These are phyloP conservation scores for Baudoinia panamericana DNA, from an alignment of 495 filamentous ascomycete genomes.

Conservation along the genomic window DNA sequence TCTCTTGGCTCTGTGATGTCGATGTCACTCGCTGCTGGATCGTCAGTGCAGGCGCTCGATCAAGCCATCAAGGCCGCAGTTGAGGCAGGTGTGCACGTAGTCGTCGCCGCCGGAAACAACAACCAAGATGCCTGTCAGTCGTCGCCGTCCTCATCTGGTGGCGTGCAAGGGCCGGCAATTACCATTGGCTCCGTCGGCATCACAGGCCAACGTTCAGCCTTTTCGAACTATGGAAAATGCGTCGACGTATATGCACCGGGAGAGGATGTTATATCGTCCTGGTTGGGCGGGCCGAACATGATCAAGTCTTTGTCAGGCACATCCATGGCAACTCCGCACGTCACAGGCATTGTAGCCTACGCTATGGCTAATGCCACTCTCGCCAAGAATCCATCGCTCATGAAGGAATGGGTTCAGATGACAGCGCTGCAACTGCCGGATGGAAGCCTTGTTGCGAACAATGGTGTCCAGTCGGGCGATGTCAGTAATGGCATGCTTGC, in stretches of 20 bases:
- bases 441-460: constrained; percentile 24
- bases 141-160: constrained; percentile 28
- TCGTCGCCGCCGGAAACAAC: constrained; percentile 32
- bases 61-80: constrained; percentile 23
- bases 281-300: constrained; percentile 24
- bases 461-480: constrained; percentile 18
- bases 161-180: constrained; percentile 26
- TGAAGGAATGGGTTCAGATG: constrained; percentile 32
- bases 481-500: too few relatives aligned
- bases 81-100: constrained; percentile 28
- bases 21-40: constrained; percentile 30
- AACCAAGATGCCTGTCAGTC: constrained; percentile 23
- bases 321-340: constrained; percentile 36
- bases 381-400: constrained; percentile 25
- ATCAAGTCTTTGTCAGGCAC: constrained; percentile 30
- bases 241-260: constrained; percentile 36
- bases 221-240: constrained; percentile 33
- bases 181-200: constrained; percentile 30
- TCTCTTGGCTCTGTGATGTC: constrained; percentile 33
- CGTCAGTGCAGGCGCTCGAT: constrained; percentile 21
- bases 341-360: constrained; percentile 40
- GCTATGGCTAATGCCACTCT: constrained; percentile 30
- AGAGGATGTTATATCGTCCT: constrained; percentile 28
- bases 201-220: constrained; percentile 22
- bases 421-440: constrained; percentile 17